Conservation (phyloP, 768 basidiomycete genomes). For the Boletus bicolor region DNA sequence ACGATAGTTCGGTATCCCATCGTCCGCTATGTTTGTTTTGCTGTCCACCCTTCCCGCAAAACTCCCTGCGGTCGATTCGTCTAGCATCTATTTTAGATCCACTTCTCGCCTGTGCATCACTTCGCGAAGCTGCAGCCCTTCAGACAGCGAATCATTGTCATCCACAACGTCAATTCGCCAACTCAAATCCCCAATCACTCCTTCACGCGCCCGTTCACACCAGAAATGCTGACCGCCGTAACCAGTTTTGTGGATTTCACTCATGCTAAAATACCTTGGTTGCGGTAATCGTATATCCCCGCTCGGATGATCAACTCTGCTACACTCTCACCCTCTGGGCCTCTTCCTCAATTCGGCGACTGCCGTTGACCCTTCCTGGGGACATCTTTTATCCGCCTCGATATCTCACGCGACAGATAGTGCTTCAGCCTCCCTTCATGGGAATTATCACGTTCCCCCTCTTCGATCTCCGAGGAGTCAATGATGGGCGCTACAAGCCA, state of each 20-base stretch:
- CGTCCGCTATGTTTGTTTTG: constrained; percentile 21
- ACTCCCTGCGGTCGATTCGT: constrained; percentile 10
- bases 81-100: constrained; percentile 22
- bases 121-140: constrained; percentile 22
- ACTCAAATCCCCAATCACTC: constrained; percentile 5
- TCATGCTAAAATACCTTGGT: constrained; percentile 2
- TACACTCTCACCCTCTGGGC: neutral
- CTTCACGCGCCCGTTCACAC: neutral
- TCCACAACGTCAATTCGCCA: constrained; percentile 5
- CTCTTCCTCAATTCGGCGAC: constrained; percentile 15
- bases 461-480: constrained; percentile 29
- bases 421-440: constrained; percentile 15
- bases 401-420: constrained; percentile 21
- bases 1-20: constrained; percentile 15
- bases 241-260: neutral
- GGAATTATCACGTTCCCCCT: constrained; percentile 5
- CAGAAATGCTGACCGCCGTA: neutral
- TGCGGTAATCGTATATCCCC: neutral
- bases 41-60: constrained; percentile 12
- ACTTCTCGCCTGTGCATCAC: constrained; percentile 19
- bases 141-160: constrained; percentile 10
- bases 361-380: constrained; percentile 12
- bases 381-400: constrained; percentile 17
- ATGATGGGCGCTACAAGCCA: constrained; percentile 6
- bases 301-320: constrained; percentile 6